Conservation (phyloP, 208 protist species). For the Crithidia thermophila region DNA sequence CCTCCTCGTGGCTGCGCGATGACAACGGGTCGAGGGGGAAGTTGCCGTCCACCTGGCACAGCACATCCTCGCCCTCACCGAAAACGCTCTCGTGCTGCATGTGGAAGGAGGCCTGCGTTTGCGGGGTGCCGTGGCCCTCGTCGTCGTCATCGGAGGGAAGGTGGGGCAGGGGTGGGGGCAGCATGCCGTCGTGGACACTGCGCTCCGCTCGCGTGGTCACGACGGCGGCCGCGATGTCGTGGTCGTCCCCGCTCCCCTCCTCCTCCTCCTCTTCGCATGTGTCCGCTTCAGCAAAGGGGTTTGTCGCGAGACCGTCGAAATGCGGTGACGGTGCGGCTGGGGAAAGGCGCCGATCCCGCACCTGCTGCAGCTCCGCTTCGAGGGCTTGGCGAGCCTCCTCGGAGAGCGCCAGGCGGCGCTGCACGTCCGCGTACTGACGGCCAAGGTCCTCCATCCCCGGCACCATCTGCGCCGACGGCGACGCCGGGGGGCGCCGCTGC, state of each 20-base stretch:
- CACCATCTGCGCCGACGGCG: constrained; percentile 11
- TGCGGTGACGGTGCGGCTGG: neutral
- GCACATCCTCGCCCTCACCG: constrained; percentile 7
- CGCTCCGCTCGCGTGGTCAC: neutral
- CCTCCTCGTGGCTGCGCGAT: constrained; percentile 2
- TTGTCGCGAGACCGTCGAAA: neutral
- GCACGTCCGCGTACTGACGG: constrained; percentile 34
- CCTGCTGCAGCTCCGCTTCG: constrained; percentile 15
- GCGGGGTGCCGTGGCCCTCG: constrained; percentile 4
- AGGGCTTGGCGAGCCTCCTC: constrained; percentile 31
- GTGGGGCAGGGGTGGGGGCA: neutral
- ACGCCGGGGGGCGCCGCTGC: neutral
- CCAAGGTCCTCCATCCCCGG: constrained; percentile 40
- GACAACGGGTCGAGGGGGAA: neutral
- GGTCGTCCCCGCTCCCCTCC: too few relatives aligned
- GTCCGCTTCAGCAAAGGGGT: constrained; percentile 7
- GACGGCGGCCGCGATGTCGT: neutral
- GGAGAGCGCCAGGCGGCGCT: constrained; percentile 26
- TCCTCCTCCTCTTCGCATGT: neutral
- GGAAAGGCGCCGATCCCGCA: neutral
- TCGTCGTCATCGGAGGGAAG: constrained; percentile 2
- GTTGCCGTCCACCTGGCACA: neutral
- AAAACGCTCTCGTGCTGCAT: constrained; percentile 7
- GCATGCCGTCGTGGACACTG: neutral
- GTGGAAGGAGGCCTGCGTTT: constrained; percentile 21